Evolutionary conservation across 2,329 filamentous ascomycete genomes (phyloP), one percentile per base, ranked within the genome.

Genomic region (Aspergillus caelatus): DNA sequence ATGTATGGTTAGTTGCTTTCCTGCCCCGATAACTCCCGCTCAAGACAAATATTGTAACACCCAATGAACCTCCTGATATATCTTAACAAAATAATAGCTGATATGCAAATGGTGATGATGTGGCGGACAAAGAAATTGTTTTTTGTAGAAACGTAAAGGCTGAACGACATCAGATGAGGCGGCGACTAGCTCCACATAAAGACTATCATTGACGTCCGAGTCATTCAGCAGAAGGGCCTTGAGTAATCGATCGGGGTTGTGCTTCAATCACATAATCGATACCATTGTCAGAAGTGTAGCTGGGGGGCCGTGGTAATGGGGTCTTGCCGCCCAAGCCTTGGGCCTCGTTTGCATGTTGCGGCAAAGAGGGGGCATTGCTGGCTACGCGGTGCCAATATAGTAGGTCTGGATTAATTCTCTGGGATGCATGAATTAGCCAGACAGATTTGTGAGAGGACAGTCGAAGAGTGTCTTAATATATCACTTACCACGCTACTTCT

Each of bases 331-430:
- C 70, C 48, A 34, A 53, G 61, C 45, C 62, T 48, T 63, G 55
- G 23, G 16, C 43, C n/a, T 56, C 45, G 23, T 61, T 60, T 28
- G 21, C 23, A 30, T 41, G 50, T 45, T 54, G 55, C 3, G 26
- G 43, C n/a, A 45, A 28, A 36, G 55, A 28, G 7, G 30, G 45
- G 26, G 45, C 39, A 46, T 59, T 52, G n/a, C 67, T 63, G 66
- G 71, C 61, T 68, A 88, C 90, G 43, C 90, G 86, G 76, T 91
- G 88, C 92, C 92, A 96, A 74, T 91, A 93, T 30, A 96, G 83
- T 16, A 92, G 83, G 72, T 94, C 87, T 1, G 93, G 93, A 71
- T 96, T 91, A 36, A 93, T 90, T 55, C 91, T 85, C 86, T 91
- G 70, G 32, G 45, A 45, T 26, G 21, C 2, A 56, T 26, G 9